Conservation (phyloP, 2,329 filamentous ascomycete species). For the Hymenoscyphus scutula region DNA sequence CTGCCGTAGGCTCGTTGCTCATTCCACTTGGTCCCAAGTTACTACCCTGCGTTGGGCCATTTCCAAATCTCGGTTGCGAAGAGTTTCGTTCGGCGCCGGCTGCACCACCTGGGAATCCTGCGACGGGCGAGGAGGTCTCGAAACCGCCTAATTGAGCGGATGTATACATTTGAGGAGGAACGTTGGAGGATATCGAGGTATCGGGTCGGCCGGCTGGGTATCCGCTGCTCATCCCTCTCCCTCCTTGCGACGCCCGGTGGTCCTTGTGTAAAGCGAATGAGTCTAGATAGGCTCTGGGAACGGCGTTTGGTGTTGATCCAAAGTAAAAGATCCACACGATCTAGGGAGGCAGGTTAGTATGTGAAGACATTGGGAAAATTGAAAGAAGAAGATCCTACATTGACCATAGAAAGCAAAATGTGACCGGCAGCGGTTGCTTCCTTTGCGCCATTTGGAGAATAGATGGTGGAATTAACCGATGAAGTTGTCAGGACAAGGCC, state of each 20-base stretch:
- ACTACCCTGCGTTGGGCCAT: slow-evolving; percentile 42
- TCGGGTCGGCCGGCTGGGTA: slow-evolving; percentile 75
- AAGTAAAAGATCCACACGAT: slow-evolving; percentile 99
- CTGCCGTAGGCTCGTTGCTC: slow-evolving; percentile 33
- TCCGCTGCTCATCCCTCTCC: slow-evolving; percentile 60
- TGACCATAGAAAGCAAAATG: slow-evolving; percentile 89
- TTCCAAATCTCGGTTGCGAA: slow-evolving; percentile 46
- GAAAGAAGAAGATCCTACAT: slow-evolving; percentile 57
- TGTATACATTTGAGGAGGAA: slow-evolving; percentile 94
- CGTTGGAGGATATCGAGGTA: slow-evolving; percentile 73
- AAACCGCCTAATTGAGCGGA: slow-evolving; percentile 93
- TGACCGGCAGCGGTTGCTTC: slow-evolving; percentile 90
- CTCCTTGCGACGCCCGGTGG: slow-evolving; percentile 38
- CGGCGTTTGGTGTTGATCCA: slow-evolving; percentile 83
- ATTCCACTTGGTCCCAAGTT: slow-evolving; percentile 32
- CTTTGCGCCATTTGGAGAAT: slow-evolving; percentile 67
- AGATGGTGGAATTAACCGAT: slow-evolving; percentile 82
- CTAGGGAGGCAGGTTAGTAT: slow-evolving; percentile 45
- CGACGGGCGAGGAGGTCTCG: slow-evolving; percentile 87
- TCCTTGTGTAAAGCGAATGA: slow-evolving; percentile 95
- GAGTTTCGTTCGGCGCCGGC: slow-evolving; percentile 56
- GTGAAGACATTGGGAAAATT: not conserved
- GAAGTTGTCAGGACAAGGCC: slow-evolving; percentile 84
- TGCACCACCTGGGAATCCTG: slow-evolving; percentile 32
- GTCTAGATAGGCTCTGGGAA: slow-evolving; percentile 87